Evolutionary conservation across 1,284 basidiomycete species (phyloP).

Genomic region (Boletus hoseneyae): DNA sequence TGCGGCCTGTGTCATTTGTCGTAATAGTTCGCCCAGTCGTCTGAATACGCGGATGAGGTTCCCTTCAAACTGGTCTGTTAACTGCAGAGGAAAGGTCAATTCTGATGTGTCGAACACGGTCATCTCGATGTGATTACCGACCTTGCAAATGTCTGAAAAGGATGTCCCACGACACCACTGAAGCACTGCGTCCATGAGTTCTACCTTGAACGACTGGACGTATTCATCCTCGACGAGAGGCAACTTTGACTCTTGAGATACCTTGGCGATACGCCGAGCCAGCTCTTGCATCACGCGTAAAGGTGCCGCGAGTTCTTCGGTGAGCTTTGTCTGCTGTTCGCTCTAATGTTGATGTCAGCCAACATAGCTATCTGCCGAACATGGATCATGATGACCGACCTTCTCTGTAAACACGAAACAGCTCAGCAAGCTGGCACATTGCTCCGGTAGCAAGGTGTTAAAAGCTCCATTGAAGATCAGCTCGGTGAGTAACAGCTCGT

Average conservation of each 20-base stretch:
- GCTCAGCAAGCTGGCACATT: conserved; percentile 88
- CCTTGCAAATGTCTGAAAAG: conserved; percentile 96
- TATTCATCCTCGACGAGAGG: conserved; percentile 92
- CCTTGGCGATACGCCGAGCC: conserved; percentile 91
- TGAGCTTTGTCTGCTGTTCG: conserved; percentile 82
- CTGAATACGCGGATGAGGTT: conserved; percentile 93
- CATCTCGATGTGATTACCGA: conserved; percentile 32
- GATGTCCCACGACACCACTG: conserved; percentile 98
- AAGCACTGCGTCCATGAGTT: conserved; percentile 96
- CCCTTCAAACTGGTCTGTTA: conserved; percentile 97
- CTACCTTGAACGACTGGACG: conserved; percentile 94
- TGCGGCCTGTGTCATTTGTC: conserved; percentile 94
- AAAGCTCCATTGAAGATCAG: conserved; percentile 98
- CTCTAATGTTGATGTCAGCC: conserved; percentile 51
- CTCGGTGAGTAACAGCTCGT: conserved; percentile 95
- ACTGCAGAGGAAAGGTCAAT: conserved; percentile 39
- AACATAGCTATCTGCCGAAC: not conserved
- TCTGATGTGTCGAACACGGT: not conserved
- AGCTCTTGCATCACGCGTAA: conserved; percentile 94
- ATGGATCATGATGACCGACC: conserved; percentile 44
- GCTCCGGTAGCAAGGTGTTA: conserved; percentile 86
- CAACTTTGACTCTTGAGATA: conserved; percentile 91
- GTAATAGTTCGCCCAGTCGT: conserved; percentile 87
- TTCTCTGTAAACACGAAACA: conserved; percentile 99
- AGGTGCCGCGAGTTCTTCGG: conserved; percentile 91